phyloP scores from a whole-genome alignment of 768 basidiomycete species.

The Rhodotorula diobovata region DNA sequence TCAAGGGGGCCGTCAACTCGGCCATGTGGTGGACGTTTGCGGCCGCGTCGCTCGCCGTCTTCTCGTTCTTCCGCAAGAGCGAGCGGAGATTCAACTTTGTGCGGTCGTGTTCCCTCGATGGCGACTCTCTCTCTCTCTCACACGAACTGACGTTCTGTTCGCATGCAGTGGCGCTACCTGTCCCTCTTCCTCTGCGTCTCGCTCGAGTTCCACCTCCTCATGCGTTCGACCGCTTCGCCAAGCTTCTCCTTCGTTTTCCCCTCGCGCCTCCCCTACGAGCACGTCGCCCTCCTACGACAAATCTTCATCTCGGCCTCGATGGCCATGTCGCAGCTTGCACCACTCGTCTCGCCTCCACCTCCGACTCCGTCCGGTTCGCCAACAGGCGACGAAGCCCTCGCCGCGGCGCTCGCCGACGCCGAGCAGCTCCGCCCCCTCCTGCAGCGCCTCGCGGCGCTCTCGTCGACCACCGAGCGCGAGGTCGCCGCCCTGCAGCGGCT shows the following conservation, averaged over 20 bases:
- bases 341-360: slow-evolving; percentile 57
- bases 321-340: slow-evolving; percentile 66
- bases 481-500: slow-evolving; percentile 9
- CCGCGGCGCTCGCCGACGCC: slow-evolving; percentile 14
- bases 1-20: slow-evolving; percentile 60
- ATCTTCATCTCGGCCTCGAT: slow-evolving; percentile 69
- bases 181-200: slow-evolving; percentile 51
- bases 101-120: not conserved
- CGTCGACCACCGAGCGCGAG: slow-evolving; percentile 9
- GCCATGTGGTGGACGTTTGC: slow-evolving; percentile 66
- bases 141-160: slow-evolving; percentile 8
- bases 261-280: slow-evolving; percentile 65
- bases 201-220: slow-evolving; percentile 32
- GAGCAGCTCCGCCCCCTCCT: slow-evolving; percentile 21
- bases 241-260: slow-evolving; percentile 54
- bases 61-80: slow-evolving; percentile 59
- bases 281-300: slow-evolving; percentile 71
- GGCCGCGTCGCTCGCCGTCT: slow-evolving; percentile 58
- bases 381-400: not conserved
- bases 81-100: slow-evolving; percentile 66
- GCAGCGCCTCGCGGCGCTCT: slow-evolving; percentile 7
- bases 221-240: slow-evolving; percentile 20
- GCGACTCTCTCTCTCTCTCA: slow-evolving; percentile 10
- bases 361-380: not conserved
- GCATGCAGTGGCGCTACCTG: slow-evolving; percentile 48